Evolutionary conservation across 805 yeast genomes (phyloP), one percentile per base, ranked within the genome.

Genomic region (Schizosaccharomyces pombe): DNA sequence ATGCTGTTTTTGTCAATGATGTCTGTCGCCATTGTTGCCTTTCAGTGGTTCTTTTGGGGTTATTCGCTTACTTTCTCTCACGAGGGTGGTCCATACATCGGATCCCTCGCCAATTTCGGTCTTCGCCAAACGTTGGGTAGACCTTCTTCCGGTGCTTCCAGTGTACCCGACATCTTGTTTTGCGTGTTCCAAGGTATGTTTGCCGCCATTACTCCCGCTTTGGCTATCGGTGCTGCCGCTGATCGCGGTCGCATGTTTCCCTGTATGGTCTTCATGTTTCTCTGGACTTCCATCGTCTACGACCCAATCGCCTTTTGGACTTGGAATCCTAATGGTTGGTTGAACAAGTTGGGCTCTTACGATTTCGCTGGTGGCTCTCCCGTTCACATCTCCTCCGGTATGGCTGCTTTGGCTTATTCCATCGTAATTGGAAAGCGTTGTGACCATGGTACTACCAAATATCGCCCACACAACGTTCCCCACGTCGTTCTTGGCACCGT

Each of bases 301-400:
- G 82, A 93, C 68, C 96, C 96, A 55, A 75, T 82, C 67, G 98
- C 97, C 16, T 82, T 81, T 70, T 89, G 97, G 97, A 83, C 94
- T 28, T 91, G 98, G 98, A 89, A 89, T 67, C 76, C 80, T 28
- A 75, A 75, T 56, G 98, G 98, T 54, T 91, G 97, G 98, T 74
- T 89, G 60, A 75, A 73, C 55, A 68, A 69, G 52, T 73, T 89
- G 55, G 97, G 96, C 59, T 80, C 87, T 37, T 75, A 85, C 57
- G 98, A 91, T 71, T 91, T 84, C 65, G 98, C 98, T 24, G 98
- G 98, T 65, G 97, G 97, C 65, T 95, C 95, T 59, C 95, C 97
- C 58, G 97, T 91, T 57, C 98, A 91, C 71, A 85, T 84, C 71
- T 71, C 86, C 61, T 83, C 95, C 37, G 98, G 98, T 61, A 83